These are phyloP conservation scores for Apiospora pterosperma DNA, from an alignment of 2,329 filamentous ascomycete species.

Conservation along the genomic window DNA sequence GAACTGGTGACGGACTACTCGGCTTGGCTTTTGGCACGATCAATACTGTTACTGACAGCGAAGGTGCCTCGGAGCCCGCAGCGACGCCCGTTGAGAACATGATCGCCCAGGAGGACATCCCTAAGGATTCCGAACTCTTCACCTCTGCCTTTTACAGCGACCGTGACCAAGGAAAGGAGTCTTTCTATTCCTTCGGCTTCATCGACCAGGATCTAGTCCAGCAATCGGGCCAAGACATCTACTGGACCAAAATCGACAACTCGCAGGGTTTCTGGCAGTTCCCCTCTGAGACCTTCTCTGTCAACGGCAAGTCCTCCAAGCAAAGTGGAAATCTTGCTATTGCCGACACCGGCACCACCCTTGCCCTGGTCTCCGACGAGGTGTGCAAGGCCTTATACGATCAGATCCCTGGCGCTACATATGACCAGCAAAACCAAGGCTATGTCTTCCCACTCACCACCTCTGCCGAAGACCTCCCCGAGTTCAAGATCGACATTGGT, in stretches of 20 bases:
- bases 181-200: slow-evolving; percentile 72
- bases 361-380: slow-evolving; percentile 61
- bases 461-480: slow-evolving; percentile 51
- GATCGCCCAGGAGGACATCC: slow-evolving; percentile 48
- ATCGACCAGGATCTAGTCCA: slow-evolving; percentile 62
- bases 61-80: slow-evolving; percentile 43
- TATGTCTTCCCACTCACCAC: slow-evolving; percentile 59
- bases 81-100: slow-evolving; percentile 67
- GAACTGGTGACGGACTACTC: slow-evolving; percentile 60
- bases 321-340: slow-evolving; percentile 61
- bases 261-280: slow-evolving; percentile 68
- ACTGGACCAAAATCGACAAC: slow-evolving; percentile 61
- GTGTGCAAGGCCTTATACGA: slow-evolving; percentile 61
- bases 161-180: slow-evolving; percentile 46
- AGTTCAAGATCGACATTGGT: slow-evolving; percentile 61
- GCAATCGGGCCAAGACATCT: slow-evolving; percentile 48
- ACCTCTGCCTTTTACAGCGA: slow-evolving; percentile 60
- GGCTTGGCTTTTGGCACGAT: slow-evolving; percentile 63
- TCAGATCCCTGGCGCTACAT: slow-evolving; percentile 58
- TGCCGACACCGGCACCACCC: slow-evolving; percentile 68
- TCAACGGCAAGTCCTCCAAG: slow-evolving; percentile 52
- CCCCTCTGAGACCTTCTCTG: slow-evolving; percentile 49
- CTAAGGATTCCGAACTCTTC: slow-evolving; percentile 53
- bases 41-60: slow-evolving; percentile 51
- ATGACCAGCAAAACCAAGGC: slow-evolving; percentile 55